Conservation (phyloP, 306 rosid genomes). For the Echinosophora koreensis region DNA sequence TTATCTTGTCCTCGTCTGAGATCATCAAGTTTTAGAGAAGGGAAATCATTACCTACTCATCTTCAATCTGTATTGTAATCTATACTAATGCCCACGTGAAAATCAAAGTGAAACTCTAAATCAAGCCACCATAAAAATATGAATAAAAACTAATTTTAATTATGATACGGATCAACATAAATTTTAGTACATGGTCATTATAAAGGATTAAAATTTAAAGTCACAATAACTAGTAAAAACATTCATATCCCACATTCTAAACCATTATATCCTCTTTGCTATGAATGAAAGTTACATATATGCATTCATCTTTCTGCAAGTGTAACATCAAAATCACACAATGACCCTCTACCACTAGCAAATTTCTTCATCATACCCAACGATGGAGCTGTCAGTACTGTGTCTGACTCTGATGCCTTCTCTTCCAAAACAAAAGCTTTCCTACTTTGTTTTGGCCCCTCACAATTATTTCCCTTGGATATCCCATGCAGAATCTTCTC, state of each 20-base stretch:
- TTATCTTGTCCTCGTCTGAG: not conserved
- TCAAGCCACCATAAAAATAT: not conserved
- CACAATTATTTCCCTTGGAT: slow-evolving; percentile 33
- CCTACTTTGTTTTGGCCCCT: slow-evolving; percentile 13
- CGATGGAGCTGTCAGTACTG: slow-evolving; percentile 31
- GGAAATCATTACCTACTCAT: not conserved
- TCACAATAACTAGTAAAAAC: not conserved
- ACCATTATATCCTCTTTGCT: too few species aligned
- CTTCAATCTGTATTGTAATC: not conserved
- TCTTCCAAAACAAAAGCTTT: slow-evolving; percentile 32
- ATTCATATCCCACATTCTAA: not conserved
- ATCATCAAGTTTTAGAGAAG: not conserved
- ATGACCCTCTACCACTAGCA: slow-evolving; percentile 54
- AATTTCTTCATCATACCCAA: slow-evolving; percentile 52
- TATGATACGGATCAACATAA: not conserved
- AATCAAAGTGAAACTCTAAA: not conserved
- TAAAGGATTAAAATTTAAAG: not conserved
- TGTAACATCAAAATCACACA: slow-evolving; percentile 47
- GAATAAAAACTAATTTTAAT: not conserved
- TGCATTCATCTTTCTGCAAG: slow-evolving; percentile 38
- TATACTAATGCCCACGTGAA: not conserved
- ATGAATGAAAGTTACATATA: too few species aligned
- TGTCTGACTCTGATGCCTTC: not conserved
- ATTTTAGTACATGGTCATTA: not conserved
- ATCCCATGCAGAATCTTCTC: slow-evolving; percentile 42